phyloP scores from a whole-genome alignment of 257 asterid species.

The Phtheirospermum japonicum region DNA sequence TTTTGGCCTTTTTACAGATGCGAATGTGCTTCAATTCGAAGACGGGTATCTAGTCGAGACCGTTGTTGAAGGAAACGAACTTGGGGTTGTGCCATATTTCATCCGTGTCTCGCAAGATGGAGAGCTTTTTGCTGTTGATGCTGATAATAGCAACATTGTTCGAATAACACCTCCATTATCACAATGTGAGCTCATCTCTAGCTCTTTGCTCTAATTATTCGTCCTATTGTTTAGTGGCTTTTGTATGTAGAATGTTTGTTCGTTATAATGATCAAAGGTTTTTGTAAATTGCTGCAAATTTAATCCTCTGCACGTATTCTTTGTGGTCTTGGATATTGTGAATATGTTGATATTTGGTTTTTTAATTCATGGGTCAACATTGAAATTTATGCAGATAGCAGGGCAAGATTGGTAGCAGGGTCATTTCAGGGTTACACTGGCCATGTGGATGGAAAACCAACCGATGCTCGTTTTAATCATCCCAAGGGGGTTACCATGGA shows the following conservation, averaged over 20 bases:
- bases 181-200: slow-evolving; percentile 53
- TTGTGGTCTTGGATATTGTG: neutral
- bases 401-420: slow-evolving; percentile 96
- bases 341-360: slow-evolving; percentile 8
- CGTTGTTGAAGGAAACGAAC: slow-evolving; percentile 86
- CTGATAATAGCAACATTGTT: slow-evolving; percentile 78
- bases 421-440: slow-evolving; percentile 94
- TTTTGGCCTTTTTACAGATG: slow-evolving; percentile 50
- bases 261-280: too few species aligned
- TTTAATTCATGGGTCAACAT: slow-evolving; percentile 14
- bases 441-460: slow-evolving; percentile 97
- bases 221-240: too few species aligned
- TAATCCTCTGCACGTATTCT: neutral
- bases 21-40: slow-evolving; percentile 77
- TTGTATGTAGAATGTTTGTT: too few species aligned
- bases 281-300: neutral
- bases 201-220: neutral
- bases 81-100: slow-evolving; percentile 76
- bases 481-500: slow-evolving; percentile 93
- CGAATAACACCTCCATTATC: slow-evolving; percentile 88
- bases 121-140: slow-evolving; percentile 92
- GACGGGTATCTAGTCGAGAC: slow-evolving; percentile 95
- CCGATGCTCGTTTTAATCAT: slow-evolving; percentile 84
- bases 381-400: slow-evolving; percentile 57
- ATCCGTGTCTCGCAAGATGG: slow-evolving; percentile 88